Base-by-base conservation (phyloP, 2,329 filamentous ascomycete species). In the Onygenales sp. region DNA sequence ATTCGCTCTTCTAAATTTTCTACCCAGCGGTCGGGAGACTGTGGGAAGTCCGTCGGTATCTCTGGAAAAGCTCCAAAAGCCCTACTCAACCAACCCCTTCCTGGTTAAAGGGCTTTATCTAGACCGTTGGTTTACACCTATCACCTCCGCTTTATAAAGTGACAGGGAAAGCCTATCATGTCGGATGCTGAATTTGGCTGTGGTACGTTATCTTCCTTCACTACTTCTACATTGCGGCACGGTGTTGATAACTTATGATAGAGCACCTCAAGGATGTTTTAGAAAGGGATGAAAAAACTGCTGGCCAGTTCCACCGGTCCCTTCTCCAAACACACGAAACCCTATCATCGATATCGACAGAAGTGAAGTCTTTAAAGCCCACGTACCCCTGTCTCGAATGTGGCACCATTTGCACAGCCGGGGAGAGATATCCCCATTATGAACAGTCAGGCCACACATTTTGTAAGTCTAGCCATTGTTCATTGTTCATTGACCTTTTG, bases 311-410 rank as follows among this genome's bases (percentile, higher is more conserved):
- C 56, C 69, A 63, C 54, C 58, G 58, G 27, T 61, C 62, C 9
- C 69, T 69, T 39, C 59, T 67, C 36, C 69, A 66, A 48, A 58
- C 64, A 9, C 62, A 67, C 53, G 61, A 64, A 36, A 53, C 60
- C 2, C 58, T 68, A 51, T 64, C 66, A 31, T 61, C 62, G 10
- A 60, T 61, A 11, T 60, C 64, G 8, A 62, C 62, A 14, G 48
- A 50, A n/a, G 48, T 63, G 7, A 60, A 59, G 32, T 63, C 66
- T 2, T 54, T 72, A 38, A 72, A 67, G 48, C 70, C 71, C 5
- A 67, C 65, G 50, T 73, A 72, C 52, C 65, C 63, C 27, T 73
- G 71, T 55, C 54, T 73, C 48, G 61, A 63, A 8, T 73, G 71
- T 53, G 61, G 66, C 5, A 66, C 67, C 39, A 51, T 59, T n/a